These are phyloP conservation scores for Nitzschia putrida DNA, from an alignment of 108 stramenopile species.

Conservation along the genomic window DNA sequence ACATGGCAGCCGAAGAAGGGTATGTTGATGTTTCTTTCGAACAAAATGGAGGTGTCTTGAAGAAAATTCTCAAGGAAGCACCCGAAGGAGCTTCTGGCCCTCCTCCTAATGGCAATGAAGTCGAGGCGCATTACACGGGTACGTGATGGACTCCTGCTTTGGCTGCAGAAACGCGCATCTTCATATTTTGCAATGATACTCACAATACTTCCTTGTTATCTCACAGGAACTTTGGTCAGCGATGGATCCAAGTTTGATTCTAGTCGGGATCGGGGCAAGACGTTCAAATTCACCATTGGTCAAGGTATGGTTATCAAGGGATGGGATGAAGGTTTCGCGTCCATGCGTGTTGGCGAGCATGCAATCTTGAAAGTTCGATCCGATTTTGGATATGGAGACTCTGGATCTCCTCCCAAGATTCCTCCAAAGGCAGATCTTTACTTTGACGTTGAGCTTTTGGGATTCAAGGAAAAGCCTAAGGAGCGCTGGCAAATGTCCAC, in stretches of 20 bases:
- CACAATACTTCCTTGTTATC: slow-evolving; percentile 1
- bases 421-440: slow-evolving; percentile 80
- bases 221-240: slow-evolving; percentile 66
- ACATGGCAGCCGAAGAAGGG: slow-evolving; percentile 43
- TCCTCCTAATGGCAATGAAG: slow-evolving; percentile 72
- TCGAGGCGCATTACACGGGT: slow-evolving; percentile 91
- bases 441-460: slow-evolving; percentile 96
- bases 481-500: slow-evolving; percentile 83
- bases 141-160: slow-evolving; percentile 29
- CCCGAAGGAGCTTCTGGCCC: slow-evolving; percentile 75
- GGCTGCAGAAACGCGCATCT: neutral
- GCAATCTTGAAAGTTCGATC: slow-evolving; percentile 69
- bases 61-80: slow-evolving; percentile 77
- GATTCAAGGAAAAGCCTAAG: slow-evolving; percentile 84
- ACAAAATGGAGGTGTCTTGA: slow-evolving; percentile 88
- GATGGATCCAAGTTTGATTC: slow-evolving; percentile 91
- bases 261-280: slow-evolving; percentile 80
- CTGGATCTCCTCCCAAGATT: slow-evolving; percentile 89
- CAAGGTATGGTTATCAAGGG: slow-evolving; percentile 93
- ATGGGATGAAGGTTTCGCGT: slow-evolving; percentile 92
- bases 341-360: slow-evolving; percentile 89
- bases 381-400: slow-evolving; percentile 92
- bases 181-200: neutral
- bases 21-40: slow-evolving; percentile 79
- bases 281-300: slow-evolving; percentile 95